phyloP scores from a whole-genome alignment of 352 stramenopile species.

The Thraustochytrium striatum region DNA sequence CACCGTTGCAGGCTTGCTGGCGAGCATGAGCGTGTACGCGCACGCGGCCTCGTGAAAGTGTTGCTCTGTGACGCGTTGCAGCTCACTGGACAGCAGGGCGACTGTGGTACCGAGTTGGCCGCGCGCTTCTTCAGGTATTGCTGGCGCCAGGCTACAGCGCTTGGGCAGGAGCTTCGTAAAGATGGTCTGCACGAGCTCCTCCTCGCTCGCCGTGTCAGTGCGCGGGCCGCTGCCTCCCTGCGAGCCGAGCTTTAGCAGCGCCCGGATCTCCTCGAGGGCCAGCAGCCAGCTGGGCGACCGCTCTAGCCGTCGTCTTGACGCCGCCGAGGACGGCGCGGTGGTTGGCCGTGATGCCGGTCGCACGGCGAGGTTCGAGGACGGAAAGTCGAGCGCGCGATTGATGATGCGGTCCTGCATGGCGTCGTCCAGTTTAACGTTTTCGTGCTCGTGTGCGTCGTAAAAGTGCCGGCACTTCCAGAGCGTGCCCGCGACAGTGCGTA shows the following conservation, averaged over 20 bases:
- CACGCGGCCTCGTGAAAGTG: conserved; percentile 38
- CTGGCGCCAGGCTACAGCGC: background rate
- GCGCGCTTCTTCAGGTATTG: background rate
- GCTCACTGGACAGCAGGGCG: background rate
- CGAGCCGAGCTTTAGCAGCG: background rate
- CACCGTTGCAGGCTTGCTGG: background rate
- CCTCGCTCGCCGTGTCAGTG: background rate
- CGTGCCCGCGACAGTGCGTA: conserved; percentile 19
- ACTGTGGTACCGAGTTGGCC: background rate
- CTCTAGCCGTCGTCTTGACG: background rate
- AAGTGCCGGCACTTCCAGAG: background rate
- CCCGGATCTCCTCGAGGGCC: background rate
- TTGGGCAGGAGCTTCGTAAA: conserved; percentile 29
- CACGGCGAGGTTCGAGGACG: background rate
- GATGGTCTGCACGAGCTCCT: conserved; percentile 43
- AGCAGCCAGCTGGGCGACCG: background rate
- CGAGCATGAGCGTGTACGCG: conserved; percentile 30
- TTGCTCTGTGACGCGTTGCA: background rate
- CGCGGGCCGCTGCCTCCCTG: background rate
- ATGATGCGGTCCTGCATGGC: conserved; percentile 23
- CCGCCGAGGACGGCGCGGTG: too few relatives aligned
- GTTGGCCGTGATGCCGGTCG: too few relatives aligned
- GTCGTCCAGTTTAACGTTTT: too few relatives aligned
- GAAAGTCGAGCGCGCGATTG: conserved; percentile 26
- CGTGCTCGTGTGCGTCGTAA: background rate